Evolutionary conservation across 805 yeast genomes (phyloP).

Genomic region (Yamadazyma sp.): DNA sequence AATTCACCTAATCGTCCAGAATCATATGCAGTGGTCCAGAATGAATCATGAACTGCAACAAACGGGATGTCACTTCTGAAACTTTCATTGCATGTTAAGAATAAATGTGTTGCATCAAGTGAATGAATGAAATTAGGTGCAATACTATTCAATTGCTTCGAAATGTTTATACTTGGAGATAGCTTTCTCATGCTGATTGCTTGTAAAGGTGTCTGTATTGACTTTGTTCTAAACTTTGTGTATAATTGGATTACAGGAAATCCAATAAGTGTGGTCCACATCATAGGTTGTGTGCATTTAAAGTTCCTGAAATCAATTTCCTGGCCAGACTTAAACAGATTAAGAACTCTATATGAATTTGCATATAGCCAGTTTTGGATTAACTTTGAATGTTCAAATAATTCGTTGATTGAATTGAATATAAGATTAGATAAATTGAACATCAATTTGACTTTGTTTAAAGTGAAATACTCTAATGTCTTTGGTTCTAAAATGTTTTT

Average conservation of each 20-base stretch:
- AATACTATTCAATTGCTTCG: constrained; percentile 33
- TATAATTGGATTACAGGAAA: constrained; percentile 41
- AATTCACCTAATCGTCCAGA: constrained; percentile 24
- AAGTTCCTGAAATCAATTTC: constrained; percentile 19
- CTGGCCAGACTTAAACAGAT: too few relatives aligned
- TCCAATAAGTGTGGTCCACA: constrained; percentile 41
- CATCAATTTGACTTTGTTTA: constrained; percentile 6
- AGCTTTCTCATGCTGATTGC: neutral
- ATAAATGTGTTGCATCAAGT: constrained; percentile 38
- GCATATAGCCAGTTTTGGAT: constrained; percentile 36
- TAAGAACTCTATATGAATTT: too few relatives aligned
- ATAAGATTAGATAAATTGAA: constrained; percentile 20
- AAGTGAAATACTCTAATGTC: constrained; percentile 4
- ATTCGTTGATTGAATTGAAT: constrained; percentile 22
- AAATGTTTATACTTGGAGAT: constrained; percentile 1
- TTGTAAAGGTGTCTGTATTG: neutral
- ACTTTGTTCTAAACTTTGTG: constrained; percentile 8
- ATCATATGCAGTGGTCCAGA: constrained; percentile 38
- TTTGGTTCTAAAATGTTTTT: neutral
- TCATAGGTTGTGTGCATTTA: constrained; percentile 29
- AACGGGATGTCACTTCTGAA: constrained; percentile 21
- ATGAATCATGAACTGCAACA: constrained; percentile 41
- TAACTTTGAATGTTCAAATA: constrained; percentile 30
- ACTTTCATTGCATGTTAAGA: constrained; percentile 31
- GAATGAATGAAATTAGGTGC: constrained; percentile 46